Conservation (phyloP, 164 flowering plant species). For the Platanus orientalis region DNA sequence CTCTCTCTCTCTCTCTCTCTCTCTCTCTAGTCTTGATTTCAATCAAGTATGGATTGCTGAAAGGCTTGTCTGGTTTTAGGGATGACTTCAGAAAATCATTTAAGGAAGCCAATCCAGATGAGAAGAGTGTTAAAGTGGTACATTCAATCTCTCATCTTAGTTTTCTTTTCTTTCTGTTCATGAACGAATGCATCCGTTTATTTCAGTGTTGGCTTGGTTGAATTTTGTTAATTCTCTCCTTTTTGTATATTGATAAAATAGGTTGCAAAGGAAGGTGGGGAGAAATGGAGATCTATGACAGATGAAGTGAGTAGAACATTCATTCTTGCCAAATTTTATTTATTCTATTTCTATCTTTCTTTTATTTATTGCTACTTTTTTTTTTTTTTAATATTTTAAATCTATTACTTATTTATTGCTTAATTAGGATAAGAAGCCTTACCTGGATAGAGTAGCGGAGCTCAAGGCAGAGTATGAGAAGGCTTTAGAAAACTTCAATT, state of each 20-base stretch:
- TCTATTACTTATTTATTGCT: neutral
- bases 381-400: neutral
- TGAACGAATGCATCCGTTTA: too few relatives aligned
- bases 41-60: neutral
- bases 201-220: neutral
- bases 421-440: slow-evolving; percentile 71
- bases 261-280: slow-evolving; percentile 87
- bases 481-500: slow-evolving; percentile 39
- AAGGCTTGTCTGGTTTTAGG: slow-evolving; percentile 35
- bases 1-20: neutral
- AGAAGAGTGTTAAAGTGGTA: slow-evolving; percentile 56
- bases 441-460: slow-evolving; percentile 57
- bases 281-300: slow-evolving; percentile 70
- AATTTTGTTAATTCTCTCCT: neutral
- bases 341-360: neutral
- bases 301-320: slow-evolving; percentile 49
- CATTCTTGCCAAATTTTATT: neutral
- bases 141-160: neutral
- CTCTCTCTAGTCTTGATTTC: neutral
- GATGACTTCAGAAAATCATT: slow-evolving; percentile 67
- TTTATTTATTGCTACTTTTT: neutral
- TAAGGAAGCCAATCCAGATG: slow-evolving; percentile 65
- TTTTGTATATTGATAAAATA: slow-evolving; percentile 3
- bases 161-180: neutral
- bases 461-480: slow-evolving; percentile 63